Conservation (phyloP, 2,329 filamentous ascomycete species). For the Ascochyta pisi region DNA sequence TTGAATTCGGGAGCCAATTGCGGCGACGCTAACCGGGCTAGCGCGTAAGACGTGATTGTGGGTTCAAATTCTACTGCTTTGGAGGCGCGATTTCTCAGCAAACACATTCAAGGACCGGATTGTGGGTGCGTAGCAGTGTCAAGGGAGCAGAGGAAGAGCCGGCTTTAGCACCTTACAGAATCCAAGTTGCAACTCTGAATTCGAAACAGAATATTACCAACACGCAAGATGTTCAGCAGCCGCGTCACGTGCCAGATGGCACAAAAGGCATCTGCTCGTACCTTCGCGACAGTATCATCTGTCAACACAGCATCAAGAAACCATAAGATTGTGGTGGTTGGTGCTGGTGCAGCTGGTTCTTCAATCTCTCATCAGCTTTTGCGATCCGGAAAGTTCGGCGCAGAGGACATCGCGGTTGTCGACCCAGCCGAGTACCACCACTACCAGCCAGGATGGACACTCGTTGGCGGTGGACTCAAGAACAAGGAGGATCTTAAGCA, state of each 20-base stretch:
- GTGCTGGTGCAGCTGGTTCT: conserved; percentile 70
- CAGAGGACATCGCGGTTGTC: conserved; percentile 68
- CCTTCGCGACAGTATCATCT: conserved; percentile 38
- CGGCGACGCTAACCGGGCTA: conserved; percentile 10
- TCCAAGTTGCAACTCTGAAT: neutral
- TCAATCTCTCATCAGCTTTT: conserved; percentile 72
- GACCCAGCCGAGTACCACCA: conserved; percentile 70
- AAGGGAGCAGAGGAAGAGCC: neutral
- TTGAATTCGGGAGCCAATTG: conserved; percentile 2
- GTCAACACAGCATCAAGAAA: conserved; percentile 47
- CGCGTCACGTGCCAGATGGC: conserved; percentile 21
- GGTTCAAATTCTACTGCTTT: conserved; percentile 17
- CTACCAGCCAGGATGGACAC: conserved; percentile 74
- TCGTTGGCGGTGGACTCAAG: conserved; percentile 72
- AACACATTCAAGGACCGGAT: neutral
- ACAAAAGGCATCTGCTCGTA: conserved; percentile 10
- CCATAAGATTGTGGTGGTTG: conserved; percentile 72
- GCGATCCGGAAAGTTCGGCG: conserved; percentile 61
- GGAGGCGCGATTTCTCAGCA: conserved; percentile 9
- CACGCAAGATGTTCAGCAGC: conserved; percentile 12
- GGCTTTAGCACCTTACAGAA: neutral
- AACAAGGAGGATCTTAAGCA: conserved; percentile 64
- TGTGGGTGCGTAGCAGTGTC: neutral
- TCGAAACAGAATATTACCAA: neutral
- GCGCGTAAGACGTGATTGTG: conserved; percentile 18